A percentile compares a stretch with the other conserved stretches of the same genome.
Evolutionary conservation across 306 rosid species (phyloP).

Genomic region (Potentilla sterilis): DNA sequence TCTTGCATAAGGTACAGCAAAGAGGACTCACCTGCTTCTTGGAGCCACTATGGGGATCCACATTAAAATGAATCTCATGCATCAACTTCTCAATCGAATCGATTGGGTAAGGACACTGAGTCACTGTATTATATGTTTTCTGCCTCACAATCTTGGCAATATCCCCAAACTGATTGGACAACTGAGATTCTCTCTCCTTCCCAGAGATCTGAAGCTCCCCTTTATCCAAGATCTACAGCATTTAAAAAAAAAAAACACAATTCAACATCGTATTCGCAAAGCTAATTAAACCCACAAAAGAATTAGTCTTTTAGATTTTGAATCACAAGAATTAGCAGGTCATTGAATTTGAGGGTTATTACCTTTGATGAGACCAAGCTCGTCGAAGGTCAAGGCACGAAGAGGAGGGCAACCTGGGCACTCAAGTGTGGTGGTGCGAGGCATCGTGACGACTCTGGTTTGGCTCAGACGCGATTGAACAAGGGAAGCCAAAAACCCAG

Average conservation of each 20-base stretch:
- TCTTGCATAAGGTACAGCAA: neutral
- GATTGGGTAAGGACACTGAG: slow-evolving; percentile 91
- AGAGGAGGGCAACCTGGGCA: too few species aligned
- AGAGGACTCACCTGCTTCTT: slow-evolving; percentile 76
- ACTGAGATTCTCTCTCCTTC: slow-evolving; percentile 88
- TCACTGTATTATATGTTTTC: slow-evolving; percentile 88
- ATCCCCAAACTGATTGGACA: slow-evolving; percentile 90
- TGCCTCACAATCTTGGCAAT: slow-evolving; percentile 94
- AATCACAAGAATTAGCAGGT: too few species aligned
- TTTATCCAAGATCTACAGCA: slow-evolving; percentile 66
- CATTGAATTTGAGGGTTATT: too few species aligned
- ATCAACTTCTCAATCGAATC: slow-evolving; percentile 90
- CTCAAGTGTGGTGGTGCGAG: too few species aligned
- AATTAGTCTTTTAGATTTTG: too few species aligned
- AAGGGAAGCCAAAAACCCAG: too few species aligned
- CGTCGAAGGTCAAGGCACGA: too few species aligned
- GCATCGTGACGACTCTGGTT: too few species aligned
- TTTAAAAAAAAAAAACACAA: neutral
- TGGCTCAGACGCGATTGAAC: too few species aligned
- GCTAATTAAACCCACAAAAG: too few species aligned
- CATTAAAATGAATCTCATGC: slow-evolving; percentile 87
- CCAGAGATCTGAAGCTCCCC: slow-evolving; percentile 97
- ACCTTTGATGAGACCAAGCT: too few species aligned
- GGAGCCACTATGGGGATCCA: slow-evolving; percentile 72
- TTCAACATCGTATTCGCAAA: neutral